Base-by-base conservation (phyloP, 331 rosid genomes). In the Stylosanthes scabra region DNA sequence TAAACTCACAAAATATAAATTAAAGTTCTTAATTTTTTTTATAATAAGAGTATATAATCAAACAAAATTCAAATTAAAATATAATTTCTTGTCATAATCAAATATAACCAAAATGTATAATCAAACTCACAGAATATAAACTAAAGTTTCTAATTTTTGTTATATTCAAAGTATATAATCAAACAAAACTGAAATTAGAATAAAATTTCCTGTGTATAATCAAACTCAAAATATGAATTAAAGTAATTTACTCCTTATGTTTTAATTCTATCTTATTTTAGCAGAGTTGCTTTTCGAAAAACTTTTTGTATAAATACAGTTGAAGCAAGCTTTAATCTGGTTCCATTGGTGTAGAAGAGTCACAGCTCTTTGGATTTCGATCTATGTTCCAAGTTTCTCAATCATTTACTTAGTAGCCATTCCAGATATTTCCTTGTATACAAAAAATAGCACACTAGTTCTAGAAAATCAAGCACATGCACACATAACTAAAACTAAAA, bases 321-420 rank as follows among this genome's bases (percentile, higher is more conserved):
- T 16, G 3, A 9, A 44, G 41, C 29, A 70, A 61, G 45, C 63
- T 40, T 54, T 5, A 31, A 31, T n/a, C 41, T 70, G 13, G 29
- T 20, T 11, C 40, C 34, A 40, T 50, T 65, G 70, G 34, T 9
- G 37, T 20, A 67, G 45, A 9, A 57, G 2, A 66, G 41, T 12
- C 59, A 67, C 45, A 49, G 9, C 31, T 68, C 39, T 9, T 27
- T 29, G 31, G 41, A 42, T 14, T 55, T 78, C 56, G 66, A 59
- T n/a, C 4, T 8, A 60, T 50, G 29, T 59, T 15, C 70, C 5
- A 20, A 12, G 75, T 41, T 52, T 60, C 39, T 39, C 66, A 40
- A 5, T 40, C 60, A 67, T 59, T 59, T 59, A n/a, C 52, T 60
- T n/a, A 60, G 11, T 7, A 60, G 40, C 45, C 57, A 60, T 58